Evolutionary conservation across 2,329 filamentous ascomycete genomes (phyloP).

Genomic region (Exophiala xenobiotica): DNA sequence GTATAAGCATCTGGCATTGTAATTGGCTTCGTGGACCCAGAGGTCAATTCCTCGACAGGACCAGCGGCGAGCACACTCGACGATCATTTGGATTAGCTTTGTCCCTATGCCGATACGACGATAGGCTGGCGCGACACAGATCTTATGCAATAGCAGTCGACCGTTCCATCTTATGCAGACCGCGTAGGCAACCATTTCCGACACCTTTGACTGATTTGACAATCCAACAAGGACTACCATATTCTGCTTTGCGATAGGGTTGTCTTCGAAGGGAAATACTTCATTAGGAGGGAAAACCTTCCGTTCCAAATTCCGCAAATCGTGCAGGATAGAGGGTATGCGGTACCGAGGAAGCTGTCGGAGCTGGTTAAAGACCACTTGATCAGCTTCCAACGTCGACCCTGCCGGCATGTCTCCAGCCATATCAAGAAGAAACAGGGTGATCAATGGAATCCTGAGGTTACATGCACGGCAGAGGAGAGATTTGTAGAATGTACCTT

Average conservation of each 20-base stretch:
- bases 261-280: constrained; percentile 47
- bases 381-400: not conserved
- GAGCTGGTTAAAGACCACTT: constrained; percentile 7
- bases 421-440: no score
- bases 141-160: constrained; percentile 51
- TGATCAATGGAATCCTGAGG: not conserved
- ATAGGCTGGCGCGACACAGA: constrained; percentile 49
- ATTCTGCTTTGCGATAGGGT: constrained; percentile 24
- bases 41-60: constrained; percentile 50
- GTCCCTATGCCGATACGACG: constrained; percentile 49
- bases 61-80: constrained; percentile 44
- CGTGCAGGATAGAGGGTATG: constrained; percentile 17
- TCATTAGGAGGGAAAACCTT: constrained; percentile 54
- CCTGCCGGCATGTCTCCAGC: no score
- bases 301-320: constrained; percentile 38
- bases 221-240: constrained; percentile 22
- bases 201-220: not conserved
- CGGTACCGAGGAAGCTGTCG: constrained; percentile 13
- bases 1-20: constrained; percentile 48
- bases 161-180: constrained; percentile 48
- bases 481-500: no score
- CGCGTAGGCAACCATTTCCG: constrained; percentile 44
- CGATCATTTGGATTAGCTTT: constrained; percentile 46
- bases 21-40: constrained; percentile 53
- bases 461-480: no score